Base-by-base conservation (phyloP, 192 early-diverging fungal genomes). In the Coemansia sp. region DNA sequence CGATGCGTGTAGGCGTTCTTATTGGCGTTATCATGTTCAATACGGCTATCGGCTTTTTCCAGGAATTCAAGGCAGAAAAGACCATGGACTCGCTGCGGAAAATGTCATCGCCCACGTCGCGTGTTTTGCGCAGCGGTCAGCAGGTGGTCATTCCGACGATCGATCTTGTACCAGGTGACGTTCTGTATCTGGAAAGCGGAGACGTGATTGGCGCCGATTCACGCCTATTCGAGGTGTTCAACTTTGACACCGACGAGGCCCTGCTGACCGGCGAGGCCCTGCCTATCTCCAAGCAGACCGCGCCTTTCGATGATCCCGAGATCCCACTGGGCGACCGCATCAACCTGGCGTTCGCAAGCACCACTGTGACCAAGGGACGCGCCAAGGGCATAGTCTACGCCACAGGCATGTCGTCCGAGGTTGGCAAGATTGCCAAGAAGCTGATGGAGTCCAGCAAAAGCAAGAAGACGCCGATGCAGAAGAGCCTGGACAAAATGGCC, bases 61-160 rank as follows among this genome's bases (percentile, higher is more conserved):
- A 99, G 81, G 97, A 99, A 72, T 98, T 88, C 80, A 91, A 93
- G 65, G 95, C 97, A 11, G 92, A 88, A 63, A 91, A 93, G 59
- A 94, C 95, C 10, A 86, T 98, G 87, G 94, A 98, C 64, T 91
- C 95, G 27, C 82, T 98, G 36, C 83, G 93, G 47, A 88, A 90
- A 36, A 84, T 98, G 81, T 85, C 88, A 10, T 94, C 95, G 16
- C 93, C 95, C 1, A 89, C 90, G 53, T 87, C 89, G 22, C 86
- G 84, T 34, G 94, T 98, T 27, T 78, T 98, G 69, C 91, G 95
- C 51, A 88, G 90, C 55, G 92, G 92, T 7, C 82, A 83, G 32
- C 83, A 86, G 68, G 78, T 83, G 19, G 84, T 84, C 16, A 80
- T 96, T 45, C 81, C 94, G 18, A 91, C 93, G 8, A 76, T 74